Percentiles rank a stretch among this genome's conserved stretches.
Evolutionary conservation across 768 basidiomycete species (phyloP).

Genomic region (Coprinopsis marcescibilis): DNA sequence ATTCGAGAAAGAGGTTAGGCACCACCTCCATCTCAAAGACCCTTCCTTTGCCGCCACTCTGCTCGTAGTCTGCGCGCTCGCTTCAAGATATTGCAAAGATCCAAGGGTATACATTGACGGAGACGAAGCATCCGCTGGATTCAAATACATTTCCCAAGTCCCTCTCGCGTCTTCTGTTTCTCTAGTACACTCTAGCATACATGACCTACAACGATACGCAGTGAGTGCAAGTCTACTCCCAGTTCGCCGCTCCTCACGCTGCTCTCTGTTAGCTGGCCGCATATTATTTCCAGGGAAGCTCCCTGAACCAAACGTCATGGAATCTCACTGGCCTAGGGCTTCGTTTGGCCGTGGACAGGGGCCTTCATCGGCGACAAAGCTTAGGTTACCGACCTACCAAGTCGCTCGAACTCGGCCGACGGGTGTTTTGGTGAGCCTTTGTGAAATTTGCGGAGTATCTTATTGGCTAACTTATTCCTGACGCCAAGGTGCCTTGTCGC

Average conservation of each 20-base stretch:
- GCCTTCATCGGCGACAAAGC: conserved; percentile 53
- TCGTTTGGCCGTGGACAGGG: conserved; percentile 71
- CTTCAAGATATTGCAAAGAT: conserved; percentile 49
- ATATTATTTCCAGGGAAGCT: conserved; percentile 48
- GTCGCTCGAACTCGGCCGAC: conserved; percentile 30
- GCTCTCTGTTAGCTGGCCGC: conserved; percentile 30
- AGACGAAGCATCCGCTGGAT: conserved; percentile 44
- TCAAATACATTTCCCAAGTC: conserved; percentile 56
- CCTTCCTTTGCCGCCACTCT: conserved; percentile 48
- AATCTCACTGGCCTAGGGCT: conserved; percentile 65
- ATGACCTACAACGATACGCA: conserved; percentile 65
- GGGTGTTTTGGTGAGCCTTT: conserved; percentile 48
- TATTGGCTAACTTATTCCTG: neutral
- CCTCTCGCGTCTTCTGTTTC: conserved; percentile 36
- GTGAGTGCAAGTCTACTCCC: conserved; percentile 32
- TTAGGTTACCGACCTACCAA: conserved; percentile 23
- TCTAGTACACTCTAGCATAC: conserved; percentile 51
- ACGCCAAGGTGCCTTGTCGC: conserved; percentile 23
- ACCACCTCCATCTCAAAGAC: conserved; percentile 43
- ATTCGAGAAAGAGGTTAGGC: conserved; percentile 46
- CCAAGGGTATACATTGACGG: conserved; percentile 28
- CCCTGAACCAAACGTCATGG: conserved; percentile 63
- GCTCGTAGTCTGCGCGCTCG: conserved; percentile 61
- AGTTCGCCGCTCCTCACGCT: neutral
- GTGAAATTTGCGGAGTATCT: too few species aligned